Percentiles rank a stretch among this genome's conserved stretches.
phyloP scores from a whole-genome alignment of 2,329 filamentous ascomycete species.

The Penicillium psychrosexuale region DNA sequence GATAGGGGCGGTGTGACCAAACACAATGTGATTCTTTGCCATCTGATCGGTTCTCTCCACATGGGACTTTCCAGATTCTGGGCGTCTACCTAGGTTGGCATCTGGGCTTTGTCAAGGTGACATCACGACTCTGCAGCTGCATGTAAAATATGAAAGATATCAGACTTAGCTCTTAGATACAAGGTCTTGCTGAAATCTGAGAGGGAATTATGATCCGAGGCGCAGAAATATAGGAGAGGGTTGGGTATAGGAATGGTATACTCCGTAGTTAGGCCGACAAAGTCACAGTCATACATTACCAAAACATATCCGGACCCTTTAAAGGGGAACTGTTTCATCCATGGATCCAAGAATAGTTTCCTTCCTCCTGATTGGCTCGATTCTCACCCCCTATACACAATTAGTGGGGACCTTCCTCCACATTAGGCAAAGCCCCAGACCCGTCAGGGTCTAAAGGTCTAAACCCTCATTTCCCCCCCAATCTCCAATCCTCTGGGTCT shows the following conservation, averaged over 20 bases:
- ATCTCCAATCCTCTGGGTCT: slow-evolving; percentile 2
- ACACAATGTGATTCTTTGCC: not conserved
- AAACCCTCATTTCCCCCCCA: slow-evolving; percentile 10
- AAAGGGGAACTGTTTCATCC: slow-evolving; percentile 12
- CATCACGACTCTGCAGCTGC: not conserved
- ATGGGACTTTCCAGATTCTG: not conserved
- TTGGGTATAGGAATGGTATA: not conserved
- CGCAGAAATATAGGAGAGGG: not conserved
- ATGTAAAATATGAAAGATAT: not conserved
- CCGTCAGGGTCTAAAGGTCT: slow-evolving; percentile 14
- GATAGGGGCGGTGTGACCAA: slow-evolving; percentile 2
- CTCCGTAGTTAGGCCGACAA: not conserved
- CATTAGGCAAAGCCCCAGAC: not conserved
- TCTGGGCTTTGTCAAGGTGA: not conserved
- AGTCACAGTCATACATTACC: not conserved
- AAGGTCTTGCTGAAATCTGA: not conserved
- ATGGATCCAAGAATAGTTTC: slow-evolving; percentile 6
- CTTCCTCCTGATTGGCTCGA: not conserved
- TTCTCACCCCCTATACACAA: not conserved
- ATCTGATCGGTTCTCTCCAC: slow-evolving; percentile 5
- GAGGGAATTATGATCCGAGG: not conserved
- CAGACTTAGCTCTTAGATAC: not conserved
- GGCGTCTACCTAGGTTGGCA: not conserved
- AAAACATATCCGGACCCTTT: not conserved
- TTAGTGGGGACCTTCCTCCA: slow-evolving; percentile 2